Evolutionary conservation across 768 basidiomycete genomes (phyloP).

Genomic region (Kwoniella sp.): DNA sequence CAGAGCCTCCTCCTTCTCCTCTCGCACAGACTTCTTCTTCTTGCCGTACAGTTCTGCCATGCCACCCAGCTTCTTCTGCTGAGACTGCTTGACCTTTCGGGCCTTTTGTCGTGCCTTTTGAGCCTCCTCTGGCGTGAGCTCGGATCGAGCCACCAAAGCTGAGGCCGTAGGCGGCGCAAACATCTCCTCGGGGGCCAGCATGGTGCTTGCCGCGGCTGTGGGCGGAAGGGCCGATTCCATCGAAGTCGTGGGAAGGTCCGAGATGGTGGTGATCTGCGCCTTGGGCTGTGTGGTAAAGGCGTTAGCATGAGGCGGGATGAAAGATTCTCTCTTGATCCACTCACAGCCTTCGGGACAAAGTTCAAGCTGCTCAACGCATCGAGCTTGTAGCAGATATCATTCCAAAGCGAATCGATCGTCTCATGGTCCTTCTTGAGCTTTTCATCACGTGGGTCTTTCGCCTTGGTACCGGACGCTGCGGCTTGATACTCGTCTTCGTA

Average conservation of each 20-base stretch:
- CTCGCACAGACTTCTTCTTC: constrained; percentile 55
- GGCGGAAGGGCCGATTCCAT: constrained; percentile 90
- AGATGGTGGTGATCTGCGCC: constrained; percentile 73
- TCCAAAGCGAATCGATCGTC: constrained; percentile 78
- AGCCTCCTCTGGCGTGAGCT: constrained; percentile 82
- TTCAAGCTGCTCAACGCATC: constrained; percentile 93
- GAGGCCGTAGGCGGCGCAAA: constrained; percentile 57
- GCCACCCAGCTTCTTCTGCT: constrained; percentile 67
- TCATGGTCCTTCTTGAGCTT: constrained; percentile 83
- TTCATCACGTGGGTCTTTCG: constrained; percentile 74
- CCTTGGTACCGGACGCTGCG: constrained; percentile 58
- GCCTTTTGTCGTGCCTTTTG: constrained; percentile 56
- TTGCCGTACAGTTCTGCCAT: constrained; percentile 58
- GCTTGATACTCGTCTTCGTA: constrained; percentile 89
- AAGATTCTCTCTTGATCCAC: constrained; percentile 48
- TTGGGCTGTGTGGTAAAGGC: constrained; percentile 63
- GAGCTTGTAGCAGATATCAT: constrained; percentile 75
- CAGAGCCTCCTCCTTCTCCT: constrained; percentile 80
- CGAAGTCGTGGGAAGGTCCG: constrained; percentile 73
- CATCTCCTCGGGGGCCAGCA: constrained; percentile 92
- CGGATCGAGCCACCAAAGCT: constrained; percentile 63
- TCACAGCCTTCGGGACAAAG: constrained; percentile 86
- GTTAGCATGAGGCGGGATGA: neutral
- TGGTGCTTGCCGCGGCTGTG: constrained; percentile 64
- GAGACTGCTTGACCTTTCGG: constrained; percentile 56